These are phyloP conservation scores for Solanum arcanum DNA, from an alignment of 257 asterid species.

Conservation along the genomic window DNA sequence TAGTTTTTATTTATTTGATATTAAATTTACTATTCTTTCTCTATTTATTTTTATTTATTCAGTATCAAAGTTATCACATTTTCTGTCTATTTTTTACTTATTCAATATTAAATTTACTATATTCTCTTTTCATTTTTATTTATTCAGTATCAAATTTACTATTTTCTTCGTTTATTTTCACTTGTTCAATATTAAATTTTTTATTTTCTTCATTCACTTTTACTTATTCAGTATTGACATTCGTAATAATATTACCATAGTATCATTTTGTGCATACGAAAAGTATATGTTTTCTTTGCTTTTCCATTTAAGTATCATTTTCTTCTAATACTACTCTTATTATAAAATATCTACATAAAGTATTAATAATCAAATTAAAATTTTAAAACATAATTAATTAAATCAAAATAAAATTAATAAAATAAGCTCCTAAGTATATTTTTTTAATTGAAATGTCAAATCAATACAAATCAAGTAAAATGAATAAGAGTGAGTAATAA, in stretches of 20 bases:
- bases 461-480: not conserved
- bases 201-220: too few relatives aligned
- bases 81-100: not conserved
- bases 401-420: not conserved
- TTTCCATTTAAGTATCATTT: not conserved
- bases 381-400: not conserved
- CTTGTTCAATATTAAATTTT: too few relatives aligned
- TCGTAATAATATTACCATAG: not conserved
- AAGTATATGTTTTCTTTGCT: not conserved
- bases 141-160: not conserved
- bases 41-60: not conserved
- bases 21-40: not conserved
- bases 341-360: not conserved
- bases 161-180: too few relatives aligned
- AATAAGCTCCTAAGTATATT: not conserved
- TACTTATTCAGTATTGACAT: too few relatives aligned
- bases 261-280: not conserved
- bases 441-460: not conserved
- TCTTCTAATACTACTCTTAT: not conserved
- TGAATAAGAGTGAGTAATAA: not conserved
- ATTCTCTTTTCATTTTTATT: fast-evolving
- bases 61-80: not conserved
- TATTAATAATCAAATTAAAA: not conserved
- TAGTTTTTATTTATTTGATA: not conserved
- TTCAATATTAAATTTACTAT: not conserved